These are phyloP conservation scores for Cornus florida DNA, from an alignment of 148 eudicot genomes.

Conservation along the genomic window DNA sequence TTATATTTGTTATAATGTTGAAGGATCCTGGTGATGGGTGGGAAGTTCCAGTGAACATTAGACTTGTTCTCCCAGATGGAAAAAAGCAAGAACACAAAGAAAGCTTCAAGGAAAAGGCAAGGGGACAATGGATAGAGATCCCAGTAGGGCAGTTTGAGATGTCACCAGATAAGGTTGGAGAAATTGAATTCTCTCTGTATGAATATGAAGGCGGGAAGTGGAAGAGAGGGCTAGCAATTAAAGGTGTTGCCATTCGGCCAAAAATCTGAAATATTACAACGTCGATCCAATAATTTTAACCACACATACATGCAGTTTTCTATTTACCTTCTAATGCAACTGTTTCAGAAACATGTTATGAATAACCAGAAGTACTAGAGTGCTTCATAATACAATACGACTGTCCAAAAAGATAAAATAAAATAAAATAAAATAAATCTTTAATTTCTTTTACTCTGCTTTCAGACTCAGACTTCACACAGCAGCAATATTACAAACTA, in stretches of 20 bases:
- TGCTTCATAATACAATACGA: too few species aligned
- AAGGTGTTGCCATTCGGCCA: conserved; percentile 48
- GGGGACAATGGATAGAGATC: conserved; percentile 63
- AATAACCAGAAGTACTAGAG: too few species aligned
- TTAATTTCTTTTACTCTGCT: too few species aligned
- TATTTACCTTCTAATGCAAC: too few species aligned
- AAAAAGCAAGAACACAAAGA: conserved; percentile 52
- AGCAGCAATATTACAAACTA: too few species aligned
- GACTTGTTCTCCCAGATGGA: conserved; percentile 65
- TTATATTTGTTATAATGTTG: conserved; percentile 51
- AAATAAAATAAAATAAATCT: too few species aligned
- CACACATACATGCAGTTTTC: too few species aligned
- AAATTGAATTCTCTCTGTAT: conserved; percentile 60
- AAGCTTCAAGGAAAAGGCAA: conserved; percentile 47
- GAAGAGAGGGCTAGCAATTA: conserved; percentile 72
- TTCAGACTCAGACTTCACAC: too few species aligned
- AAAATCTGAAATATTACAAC: too few species aligned
- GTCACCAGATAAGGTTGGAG: conserved; percentile 35
- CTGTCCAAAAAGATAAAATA: too few species aligned
- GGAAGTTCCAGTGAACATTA: conserved; percentile 64
- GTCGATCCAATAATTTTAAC: background rate
- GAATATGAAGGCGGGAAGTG: conserved; percentile 65
- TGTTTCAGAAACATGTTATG: too few species aligned
- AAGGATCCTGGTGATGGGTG: conserved; percentile 56
- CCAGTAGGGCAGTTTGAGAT: conserved; percentile 49